Base-by-base conservation (phyloP, 139 green algal genomes). In the Coccomyxa sp. region DNA sequence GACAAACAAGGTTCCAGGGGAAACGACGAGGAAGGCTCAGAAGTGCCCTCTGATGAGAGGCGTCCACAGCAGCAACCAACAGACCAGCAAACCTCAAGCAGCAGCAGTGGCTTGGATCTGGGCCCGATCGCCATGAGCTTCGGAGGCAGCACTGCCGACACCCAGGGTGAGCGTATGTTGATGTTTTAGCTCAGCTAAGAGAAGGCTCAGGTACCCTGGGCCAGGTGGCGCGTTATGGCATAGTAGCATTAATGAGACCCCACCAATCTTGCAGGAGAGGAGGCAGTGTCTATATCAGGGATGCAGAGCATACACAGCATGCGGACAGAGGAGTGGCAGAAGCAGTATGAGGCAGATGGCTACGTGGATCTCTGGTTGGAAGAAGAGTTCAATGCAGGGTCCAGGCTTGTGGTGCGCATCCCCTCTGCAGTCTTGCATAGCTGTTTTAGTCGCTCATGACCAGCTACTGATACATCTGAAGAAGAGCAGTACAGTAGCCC, bases 341-440 rank as follows among this genome's bases (percentile, higher is more conserved):
- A 67, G 78, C 87, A 84, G 59, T 97, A 95, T 81, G 96, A 98
- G 80, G 86, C 85, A 66, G 92, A 96, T 51, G 95, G 95, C 15
- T 88, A 78, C 13, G 95, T 98, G 10, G 93, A 98, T 89, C 85
- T 98, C 58, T 98, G 92, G 89, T 80, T 98, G 21, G 90, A 98
- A 84, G 96, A 98, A n/a, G 93, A 98, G 83, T 98, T 97, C 89
- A 98, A 98, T 81, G 88, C 94, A 38, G 95, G 92, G 0, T 97
- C 94, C 13, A 88, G 74, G 14, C 74, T 78, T 32, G 28, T 38
- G 23, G 25, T 78, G 23, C 30, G 74, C 13, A 31, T 38, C 28
- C 21, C 67, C 21, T 71, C 1, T 71, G 63, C 63, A 71, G 63
- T 25, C 18, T 71, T 25, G 21, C 63, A 71, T 79, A 31, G 74